A percentile compares a stretch with the other conserved stretches of the same genome.
Conservation (phyloP, 1,284 basidiomycete genomes). For the Trametes hirsuta region DNA sequence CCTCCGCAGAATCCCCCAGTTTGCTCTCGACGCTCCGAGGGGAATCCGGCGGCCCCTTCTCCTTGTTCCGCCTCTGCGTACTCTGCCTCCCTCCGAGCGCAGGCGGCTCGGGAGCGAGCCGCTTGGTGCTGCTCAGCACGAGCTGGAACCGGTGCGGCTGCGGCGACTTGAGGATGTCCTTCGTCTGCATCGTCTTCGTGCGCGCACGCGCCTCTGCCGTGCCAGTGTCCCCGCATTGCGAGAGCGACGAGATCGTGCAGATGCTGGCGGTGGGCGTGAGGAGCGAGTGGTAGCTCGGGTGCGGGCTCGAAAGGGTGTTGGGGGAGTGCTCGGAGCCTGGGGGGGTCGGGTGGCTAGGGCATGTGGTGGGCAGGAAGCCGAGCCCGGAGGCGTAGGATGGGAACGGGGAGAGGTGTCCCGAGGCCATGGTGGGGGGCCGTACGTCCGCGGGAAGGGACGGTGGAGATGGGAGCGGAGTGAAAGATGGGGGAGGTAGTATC, state of each 20-base stretch:
- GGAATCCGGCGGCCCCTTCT: background rate
- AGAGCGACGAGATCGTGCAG: constrained; percentile 18
- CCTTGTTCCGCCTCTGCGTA: constrained; percentile 3
- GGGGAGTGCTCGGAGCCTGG: background rate
- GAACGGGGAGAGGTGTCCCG: constrained; percentile 15
- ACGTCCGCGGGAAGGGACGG: background rate
- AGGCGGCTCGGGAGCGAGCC: background rate
- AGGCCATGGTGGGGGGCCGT: constrained; percentile 1
- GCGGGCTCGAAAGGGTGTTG: too few relatives aligned
- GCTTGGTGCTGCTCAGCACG: constrained; percentile 10
- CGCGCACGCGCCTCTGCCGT: constrained; percentile 3
- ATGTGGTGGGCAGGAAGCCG: constrained; percentile 6
- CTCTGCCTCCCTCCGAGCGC: background rate
- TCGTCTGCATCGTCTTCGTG: constrained; percentile 21
- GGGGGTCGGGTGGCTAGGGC: constrained; percentile 8
- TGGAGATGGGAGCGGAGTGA: background rate
- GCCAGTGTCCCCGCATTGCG: background rate
- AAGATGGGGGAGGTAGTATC: background rate
- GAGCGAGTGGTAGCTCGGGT: background rate
- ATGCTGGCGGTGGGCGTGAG: constrained; percentile 16
- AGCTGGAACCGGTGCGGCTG: constrained; percentile 22
- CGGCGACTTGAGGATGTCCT: constrained; percentile 23
- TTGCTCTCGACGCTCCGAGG: background rate
- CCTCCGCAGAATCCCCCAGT: background rate
- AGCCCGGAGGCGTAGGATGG: constrained; percentile 17